phyloP scores from a whole-genome alignment of 2,329 filamentous ascomycete genomes.

The Ophiostoma fasciatum region DNA sequence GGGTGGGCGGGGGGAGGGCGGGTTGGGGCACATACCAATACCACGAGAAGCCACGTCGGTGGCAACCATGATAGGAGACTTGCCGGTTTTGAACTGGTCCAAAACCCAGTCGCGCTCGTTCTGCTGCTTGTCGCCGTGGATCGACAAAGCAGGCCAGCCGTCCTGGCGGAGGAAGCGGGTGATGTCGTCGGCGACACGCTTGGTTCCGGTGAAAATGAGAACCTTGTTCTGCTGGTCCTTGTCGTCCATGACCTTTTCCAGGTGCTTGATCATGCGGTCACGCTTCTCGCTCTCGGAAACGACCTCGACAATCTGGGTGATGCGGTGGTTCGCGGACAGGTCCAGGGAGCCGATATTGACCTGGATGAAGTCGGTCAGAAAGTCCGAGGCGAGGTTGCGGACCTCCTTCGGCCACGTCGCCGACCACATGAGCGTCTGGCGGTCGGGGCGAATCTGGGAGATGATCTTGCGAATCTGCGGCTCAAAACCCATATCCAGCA shows the following conservation, averaged over 20 bases:
- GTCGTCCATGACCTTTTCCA: slow-evolving; percentile 96
- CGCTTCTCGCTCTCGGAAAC: slow-evolving; percentile 95
- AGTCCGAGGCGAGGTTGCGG: slow-evolving; percentile 77
- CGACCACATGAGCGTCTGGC: slow-evolving; percentile 99
- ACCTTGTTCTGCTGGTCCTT: slow-evolving; percentile 89
- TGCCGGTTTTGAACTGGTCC: slow-evolving; percentile 98
- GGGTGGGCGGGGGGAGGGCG: neutral
- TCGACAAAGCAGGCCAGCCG: slow-evolving; percentile 93
- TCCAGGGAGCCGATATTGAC: slow-evolving; percentile 98
- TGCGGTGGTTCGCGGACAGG: slow-evolving; percentile 90
- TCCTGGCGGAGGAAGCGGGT: slow-evolving; percentile 94
- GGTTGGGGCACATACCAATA: slow-evolving; percentile 83
- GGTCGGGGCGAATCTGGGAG: slow-evolving; percentile 88
- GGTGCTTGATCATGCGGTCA: slow-evolving; percentile 90
- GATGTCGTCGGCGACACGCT: slow-evolving; percentile 95
- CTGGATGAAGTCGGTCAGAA: slow-evolving; percentile 91
- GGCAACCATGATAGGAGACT: slow-evolving; percentile 99
- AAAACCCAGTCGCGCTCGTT: slow-evolving; percentile 99
- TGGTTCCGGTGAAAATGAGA: slow-evolving; percentile 84
- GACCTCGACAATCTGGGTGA: slow-evolving; percentile 95
- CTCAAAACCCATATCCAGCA: slow-evolving; percentile 99
- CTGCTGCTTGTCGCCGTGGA: slow-evolving; percentile 98
- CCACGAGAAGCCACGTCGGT: slow-evolving; percentile 99
- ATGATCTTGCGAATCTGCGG: slow-evolving; percentile 99
- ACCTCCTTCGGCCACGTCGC: slow-evolving; percentile 99